Evolutionary conservation across 805 yeast species (phyloP), one percentile per base, ranked within the genome.

Genomic region (Cyberlindnera nakhonratchasimensis): DNA sequence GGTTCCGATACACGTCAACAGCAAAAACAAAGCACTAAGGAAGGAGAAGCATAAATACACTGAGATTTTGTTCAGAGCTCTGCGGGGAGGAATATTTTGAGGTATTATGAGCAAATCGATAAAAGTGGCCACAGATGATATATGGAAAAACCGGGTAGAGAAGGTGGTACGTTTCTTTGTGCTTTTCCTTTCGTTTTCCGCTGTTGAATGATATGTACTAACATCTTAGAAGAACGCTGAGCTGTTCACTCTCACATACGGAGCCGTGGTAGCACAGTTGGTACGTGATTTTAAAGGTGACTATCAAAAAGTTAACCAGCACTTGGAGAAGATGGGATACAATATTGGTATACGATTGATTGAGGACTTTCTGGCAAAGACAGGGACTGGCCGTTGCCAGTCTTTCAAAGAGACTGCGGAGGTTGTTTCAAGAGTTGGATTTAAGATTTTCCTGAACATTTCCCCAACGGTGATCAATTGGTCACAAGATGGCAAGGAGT

Each of bases 271-370:
- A 36, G 79, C 95, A 12, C 97, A 91, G 57, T 67, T 93, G 40
- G 89, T 96, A 59, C 78, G 82, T 45, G 98, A 93, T 58, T 82
- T 76, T 62, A 75, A 82, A 41, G 73, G 78, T 49, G 86, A 90
- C 62, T 90, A 87, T 61, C 60, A 58, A 6, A 81, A 81, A 55
- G 96, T 93, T 44, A 93, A 93, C 59, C 69, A 70, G 39, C 95
- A 91, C 58, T 70, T 93, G 37, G 96, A 82, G 55, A 77, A 79
- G 50, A 91, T 93, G 98, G 99, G 99, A 1, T 87, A 90, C 63
- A 89, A 86, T 60, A 93, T 93, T 30, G 99, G 99, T 2, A 68
- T 89, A 36, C 70, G 99, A 50, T 63, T 93, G 45, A 86, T 93
- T 37, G 99, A 93, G 58, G 99, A 93, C 60, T 88, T 91, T 57